Conservation (phyloP, 1,284 basidiomycete species). For the Ustilago hordei region DNA sequence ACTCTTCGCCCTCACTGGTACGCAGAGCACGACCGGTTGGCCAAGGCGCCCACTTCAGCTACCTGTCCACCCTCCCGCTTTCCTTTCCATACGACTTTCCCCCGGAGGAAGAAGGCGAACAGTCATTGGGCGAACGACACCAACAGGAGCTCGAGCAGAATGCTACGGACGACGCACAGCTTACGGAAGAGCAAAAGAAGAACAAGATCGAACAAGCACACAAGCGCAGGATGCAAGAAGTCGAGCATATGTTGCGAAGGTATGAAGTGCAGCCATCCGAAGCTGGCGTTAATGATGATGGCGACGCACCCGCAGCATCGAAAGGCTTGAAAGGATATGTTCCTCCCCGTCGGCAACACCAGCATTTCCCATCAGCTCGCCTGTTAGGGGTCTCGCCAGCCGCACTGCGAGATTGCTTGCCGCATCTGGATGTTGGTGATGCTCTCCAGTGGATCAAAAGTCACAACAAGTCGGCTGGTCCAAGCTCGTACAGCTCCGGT, state of each 20-base stretch:
- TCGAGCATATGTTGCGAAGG: constrained; percentile 55
- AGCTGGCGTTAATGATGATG: background rate
- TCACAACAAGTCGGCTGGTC: constrained; percentile 68
- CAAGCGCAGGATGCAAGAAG: constrained; percentile 56
- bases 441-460: constrained; percentile 76
- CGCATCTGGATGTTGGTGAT: constrained; percentile 87
- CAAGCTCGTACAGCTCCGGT: constrained; percentile 61
- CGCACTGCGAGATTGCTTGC: constrained; percentile 81
- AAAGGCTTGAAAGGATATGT: constrained; percentile 36
- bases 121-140: constrained; percentile 44
- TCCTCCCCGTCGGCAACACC: constrained; percentile 43
- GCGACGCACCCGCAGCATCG: constrained; percentile 2
- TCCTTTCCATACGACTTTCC: constrained; percentile 86
- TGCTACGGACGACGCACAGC: constrained; percentile 26
- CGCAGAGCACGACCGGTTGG: constrained; percentile 78
- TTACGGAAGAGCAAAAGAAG: constrained; percentile 41
- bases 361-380: constrained; percentile 60
- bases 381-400: constrained; percentile 78
- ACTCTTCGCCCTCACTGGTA: constrained; percentile 69
- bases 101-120: constrained; percentile 45
- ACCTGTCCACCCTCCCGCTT: constrained; percentile 83
- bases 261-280: constrained; percentile 55
- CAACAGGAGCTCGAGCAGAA: constrained; percentile 35
- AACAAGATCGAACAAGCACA: constrained; percentile 35
- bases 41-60: constrained; percentile 80